A percentile compares a stretch with the other conserved stretches of the same genome.
Evolutionary conservation across 225 moss, liverwort and hornwort species (phyloP).

Genomic region (Pseudoscleropodium purum): DNA sequence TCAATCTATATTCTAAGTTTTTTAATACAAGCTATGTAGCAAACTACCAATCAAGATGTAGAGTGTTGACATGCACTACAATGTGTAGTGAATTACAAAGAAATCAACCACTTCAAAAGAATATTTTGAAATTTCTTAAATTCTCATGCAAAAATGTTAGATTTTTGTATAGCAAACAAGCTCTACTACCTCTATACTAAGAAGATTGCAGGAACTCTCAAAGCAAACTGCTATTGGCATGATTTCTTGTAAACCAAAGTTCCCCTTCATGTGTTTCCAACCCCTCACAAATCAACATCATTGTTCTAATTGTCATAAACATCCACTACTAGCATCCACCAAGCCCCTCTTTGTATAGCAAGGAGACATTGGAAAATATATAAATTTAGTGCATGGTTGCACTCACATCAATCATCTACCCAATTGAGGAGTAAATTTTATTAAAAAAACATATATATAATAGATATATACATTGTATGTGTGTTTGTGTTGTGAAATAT

Average conservation of each 20-base stretch:
- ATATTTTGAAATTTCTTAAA: neutral
- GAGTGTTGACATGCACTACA: neutral
- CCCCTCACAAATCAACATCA: neutral
- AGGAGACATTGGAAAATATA: no score
- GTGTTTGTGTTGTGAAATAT: no score
- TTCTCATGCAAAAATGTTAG: neutral
- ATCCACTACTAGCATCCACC: neutral
- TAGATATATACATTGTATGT: no score
- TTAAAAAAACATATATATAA: no score
- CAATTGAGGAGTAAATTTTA: no score
- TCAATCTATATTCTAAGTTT: no score
- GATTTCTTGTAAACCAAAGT: neutral
- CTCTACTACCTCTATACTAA: neutral
- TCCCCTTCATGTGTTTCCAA: neutral
- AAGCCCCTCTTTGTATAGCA: neutral
- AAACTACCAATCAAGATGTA: neutral
- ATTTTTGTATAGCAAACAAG: neutral
- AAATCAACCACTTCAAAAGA: neutral
- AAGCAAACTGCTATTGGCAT: fast-evolving
- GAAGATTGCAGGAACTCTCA: neutral
- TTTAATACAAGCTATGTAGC: neutral
- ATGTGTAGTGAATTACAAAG: neutral
- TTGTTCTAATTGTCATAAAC: neutral
- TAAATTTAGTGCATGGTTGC: no score
- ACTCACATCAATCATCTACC: no score